Conservation (phyloP, 495 filamentous ascomycete species). For the Durotheca rogersii region DNA sequence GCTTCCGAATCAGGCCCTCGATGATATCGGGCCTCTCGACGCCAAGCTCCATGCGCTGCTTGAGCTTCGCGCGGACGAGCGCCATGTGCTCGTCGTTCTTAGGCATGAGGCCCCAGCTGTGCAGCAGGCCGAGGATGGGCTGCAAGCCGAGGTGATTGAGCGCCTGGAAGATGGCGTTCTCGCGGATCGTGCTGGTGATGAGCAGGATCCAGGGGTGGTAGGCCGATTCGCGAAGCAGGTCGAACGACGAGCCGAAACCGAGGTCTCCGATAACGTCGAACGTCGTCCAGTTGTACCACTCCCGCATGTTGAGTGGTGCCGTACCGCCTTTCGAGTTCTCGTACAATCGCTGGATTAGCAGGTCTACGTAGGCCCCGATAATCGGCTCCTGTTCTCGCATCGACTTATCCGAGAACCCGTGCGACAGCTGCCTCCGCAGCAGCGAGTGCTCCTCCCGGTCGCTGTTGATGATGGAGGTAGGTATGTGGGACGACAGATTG, state of each 20-base stretch:
- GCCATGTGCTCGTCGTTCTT: slow-evolving; percentile 40
- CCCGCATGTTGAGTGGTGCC: slow-evolving; percentile 43
- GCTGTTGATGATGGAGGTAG: slow-evolving; percentile 37
- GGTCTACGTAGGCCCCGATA: slow-evolving; percentile 47
- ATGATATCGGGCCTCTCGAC: slow-evolving; percentile 49
- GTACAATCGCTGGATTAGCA: slow-evolving; percentile 46
- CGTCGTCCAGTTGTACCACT: slow-evolving; percentile 61
- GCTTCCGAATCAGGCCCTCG: slow-evolving; percentile 50
- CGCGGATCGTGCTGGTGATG: slow-evolving; percentile 45
- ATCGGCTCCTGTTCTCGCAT: slow-evolving; percentile 50
- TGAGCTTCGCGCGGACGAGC: slow-evolving; percentile 42
- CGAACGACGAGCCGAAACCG: slow-evolving; percentile 59
- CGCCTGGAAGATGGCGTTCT: slow-evolving; percentile 31
- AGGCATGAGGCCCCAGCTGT: slow-evolving; percentile 19
- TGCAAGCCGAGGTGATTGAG: slow-evolving; percentile 26
- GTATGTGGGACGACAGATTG: slow-evolving; percentile 24
- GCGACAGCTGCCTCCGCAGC: slow-evolving; percentile 50
- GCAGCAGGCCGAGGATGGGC: slow-evolving; percentile 6
- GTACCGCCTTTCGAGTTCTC: slow-evolving; percentile 35
- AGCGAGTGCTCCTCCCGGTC: slow-evolving; percentile 42
- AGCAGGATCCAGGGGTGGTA: slow-evolving; percentile 57
- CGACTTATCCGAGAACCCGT: slow-evolving; percentile 54
- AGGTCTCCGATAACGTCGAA: slow-evolving; percentile 65
- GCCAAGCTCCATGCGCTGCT: slow-evolving; percentile 42
- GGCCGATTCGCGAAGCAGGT: slow-evolving; percentile 48